phyloP scores from a whole-genome alignment of 2,329 filamentous ascomycete species.

The Monilinia fructigena region DNA sequence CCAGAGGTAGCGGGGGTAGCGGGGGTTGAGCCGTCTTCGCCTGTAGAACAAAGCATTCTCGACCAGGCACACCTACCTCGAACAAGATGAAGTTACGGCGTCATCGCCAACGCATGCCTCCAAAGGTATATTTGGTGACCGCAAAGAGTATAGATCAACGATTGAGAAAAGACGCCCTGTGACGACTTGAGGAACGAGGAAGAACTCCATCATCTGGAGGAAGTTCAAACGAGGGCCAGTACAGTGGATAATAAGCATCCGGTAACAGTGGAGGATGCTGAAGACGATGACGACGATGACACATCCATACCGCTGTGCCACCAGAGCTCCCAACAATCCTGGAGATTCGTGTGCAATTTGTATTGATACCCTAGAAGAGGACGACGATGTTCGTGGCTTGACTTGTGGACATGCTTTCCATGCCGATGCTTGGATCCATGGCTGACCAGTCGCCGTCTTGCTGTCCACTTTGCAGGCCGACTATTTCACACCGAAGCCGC shows the following conservation, averaged over 20 bases:
- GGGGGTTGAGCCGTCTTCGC: conserved; percentile 48
- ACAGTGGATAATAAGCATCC: conserved; percentile 43
- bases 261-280: conserved; percentile 47
- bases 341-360: conserved; percentile 97
- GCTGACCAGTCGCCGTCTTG: conserved; percentile 90
- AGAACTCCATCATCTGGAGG: conserved; percentile 33
- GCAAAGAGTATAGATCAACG: conserved; percentile 29
- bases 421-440: conserved; percentile 92
- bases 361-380: conserved; percentile 88
- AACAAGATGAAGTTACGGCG: conserved; percentile 26
- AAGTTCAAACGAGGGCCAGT: conserved; percentile 37
- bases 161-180: conserved; percentile 29
- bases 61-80: conserved; percentile 32
- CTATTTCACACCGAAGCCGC: conserved; percentile 92
- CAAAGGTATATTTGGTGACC: conserved; percentile 21
- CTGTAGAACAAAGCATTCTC: conserved; percentile 42
- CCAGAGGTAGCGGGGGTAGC: conserved; percentile 65
- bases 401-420: conserved; percentile 99
- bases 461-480: conserved; percentile 95
- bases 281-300: conserved; percentile 73
- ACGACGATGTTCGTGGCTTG: conserved; percentile 90
- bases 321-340: conserved; percentile 73
- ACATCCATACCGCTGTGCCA: conserved; percentile 78
- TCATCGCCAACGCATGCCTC: conserved; percentile 26
- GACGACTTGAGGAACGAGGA: conserved; percentile 30